phyloP scores from a whole-genome alignment of 2,329 filamentous ascomycete genomes.

The Colletotrichum sp. region DNA sequence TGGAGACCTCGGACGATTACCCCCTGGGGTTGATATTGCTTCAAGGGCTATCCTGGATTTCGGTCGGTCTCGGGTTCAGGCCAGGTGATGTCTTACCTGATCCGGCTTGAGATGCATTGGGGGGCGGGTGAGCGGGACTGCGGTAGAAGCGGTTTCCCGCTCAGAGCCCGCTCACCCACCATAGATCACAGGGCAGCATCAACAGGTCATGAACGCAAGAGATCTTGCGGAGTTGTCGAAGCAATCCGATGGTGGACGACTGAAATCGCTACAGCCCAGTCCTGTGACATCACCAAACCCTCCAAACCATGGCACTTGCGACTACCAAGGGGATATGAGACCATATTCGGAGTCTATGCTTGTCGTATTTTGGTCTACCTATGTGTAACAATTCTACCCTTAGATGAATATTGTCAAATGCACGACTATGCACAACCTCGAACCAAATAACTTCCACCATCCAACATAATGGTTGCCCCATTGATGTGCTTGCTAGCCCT shows the following conservation, averaged over 20 bases:
- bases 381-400: not conserved
- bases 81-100: not conserved
- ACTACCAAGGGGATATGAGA: not conserved
- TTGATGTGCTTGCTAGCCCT: not conserved
- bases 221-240: not conserved
- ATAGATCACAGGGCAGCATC: not conserved
- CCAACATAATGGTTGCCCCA: not conserved
- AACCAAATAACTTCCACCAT: not conserved
- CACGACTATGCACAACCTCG: not conserved
- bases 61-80: not conserved
- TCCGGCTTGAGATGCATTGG: not conserved
- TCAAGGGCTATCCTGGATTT: not conserved
- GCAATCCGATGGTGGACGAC: fast-evolving
- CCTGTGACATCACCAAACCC: not conserved
- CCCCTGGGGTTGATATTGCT: not conserved
- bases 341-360: not conserved
- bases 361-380: not conserved
- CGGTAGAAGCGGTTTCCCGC: not conserved
- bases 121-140: not conserved
- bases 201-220: not conserved
- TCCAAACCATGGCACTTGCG: fast-evolving
- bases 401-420: not conserved
- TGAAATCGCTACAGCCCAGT: not conserved
- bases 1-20: not conserved
- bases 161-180: not conserved